Conservation (phyloP, 2,329 filamentous ascomycete species). For the Orbilia blumenaviensis region DNA sequence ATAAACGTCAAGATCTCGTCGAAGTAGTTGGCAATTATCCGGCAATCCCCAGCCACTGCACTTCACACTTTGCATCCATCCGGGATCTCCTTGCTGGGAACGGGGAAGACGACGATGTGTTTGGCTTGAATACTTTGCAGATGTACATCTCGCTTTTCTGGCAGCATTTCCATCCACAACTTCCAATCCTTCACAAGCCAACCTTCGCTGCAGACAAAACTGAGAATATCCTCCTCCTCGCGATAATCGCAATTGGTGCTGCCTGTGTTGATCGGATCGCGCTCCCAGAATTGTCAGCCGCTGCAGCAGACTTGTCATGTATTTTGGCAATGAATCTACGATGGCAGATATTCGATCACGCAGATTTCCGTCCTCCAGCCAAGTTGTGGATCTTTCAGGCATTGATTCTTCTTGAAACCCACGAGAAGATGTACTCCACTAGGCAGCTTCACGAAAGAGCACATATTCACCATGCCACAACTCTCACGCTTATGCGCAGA, state of each 20-base stretch:
- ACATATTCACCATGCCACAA: slow-evolving; percentile 96
- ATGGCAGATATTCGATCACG: slow-evolving; percentile 94
- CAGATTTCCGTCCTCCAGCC: slow-evolving; percentile 86
- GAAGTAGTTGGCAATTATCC: slow-evolving; percentile 74
- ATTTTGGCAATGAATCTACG: slow-evolving; percentile 93
- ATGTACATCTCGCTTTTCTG: slow-evolving; percentile 93
- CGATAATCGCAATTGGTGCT: slow-evolving; percentile 91
- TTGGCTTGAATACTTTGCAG: slow-evolving; percentile 95
- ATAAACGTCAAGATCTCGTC: slow-evolving; percentile 83
- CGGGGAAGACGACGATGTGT: slow-evolving; percentile 68
- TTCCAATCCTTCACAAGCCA: slow-evolving; percentile 92
- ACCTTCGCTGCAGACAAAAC: slow-evolving; percentile 90
- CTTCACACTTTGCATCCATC: slow-evolving; percentile 47
- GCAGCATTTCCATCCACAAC: slow-evolving; percentile 91
- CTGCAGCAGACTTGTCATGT: slow-evolving; percentile 83
- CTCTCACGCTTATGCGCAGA: slow-evolving; percentile 91
- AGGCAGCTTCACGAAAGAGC: slow-evolving; percentile 90
- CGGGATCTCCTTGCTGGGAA: slow-evolving; percentile 10
- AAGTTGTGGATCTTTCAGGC: slow-evolving; percentile 97
- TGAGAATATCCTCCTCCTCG: slow-evolving; percentile 81
- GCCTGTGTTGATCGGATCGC: slow-evolving; percentile 86
- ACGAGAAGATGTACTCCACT: slow-evolving; percentile 98
- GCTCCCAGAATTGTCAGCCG: slow-evolving; percentile 75
- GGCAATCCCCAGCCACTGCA: slow-evolving; percentile 60
- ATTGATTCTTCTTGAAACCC: slow-evolving; percentile 85